Evolutionary conservation across 1,284 basidiomycete species (phyloP), one percentile per base, ranked within the genome.

Genomic region (Ganoderma leucocontextum): DNA sequence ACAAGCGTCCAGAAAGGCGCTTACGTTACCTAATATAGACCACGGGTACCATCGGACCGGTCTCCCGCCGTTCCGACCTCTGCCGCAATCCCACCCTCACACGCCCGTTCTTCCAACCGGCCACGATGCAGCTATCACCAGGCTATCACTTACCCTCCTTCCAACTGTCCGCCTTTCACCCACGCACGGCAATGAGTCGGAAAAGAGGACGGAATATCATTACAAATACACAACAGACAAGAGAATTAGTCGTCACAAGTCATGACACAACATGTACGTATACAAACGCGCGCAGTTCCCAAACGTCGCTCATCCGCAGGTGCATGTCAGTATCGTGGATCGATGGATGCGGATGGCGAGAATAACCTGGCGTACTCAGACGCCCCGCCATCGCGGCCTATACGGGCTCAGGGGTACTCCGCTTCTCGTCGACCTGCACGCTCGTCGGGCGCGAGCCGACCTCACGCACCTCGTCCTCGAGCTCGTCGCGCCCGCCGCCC

Each of bases 401-500:
- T 7, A 66, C 71, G 17, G 71, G 71, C 68, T 72, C 71, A 36
- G 71, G 68, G 55, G 71, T 72, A 15, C 25, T 41, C 41, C 71
- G 70, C 71, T 74, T 74, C 62, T 72, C 71, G 53, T 71, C 70
- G 42, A 72, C 65, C 60, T 62, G 68, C 22, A 75, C 44, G 65
- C 69, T 70, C 25, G 65, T 66, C 53, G 73, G 70, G 38, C 73
- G 68, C 65, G 73, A 73, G 39, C 52, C 33, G 12, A 59, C 29
- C 36, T 47, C 60, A 62, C 55, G 66, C 63, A 52, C 60, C 15
- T 68, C 72, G 57, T 71, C 70, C 67, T 71, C 74, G 57, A 66
- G 61, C 53, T 77, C 76, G 71, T 75, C 78, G 60, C 67, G 64
- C 25, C 76, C 78, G 53, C 66, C 92, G 63, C 93, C 93, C 72